Conservation (phyloP, 106 monocot species). For the Vanilla planifolia region DNA sequence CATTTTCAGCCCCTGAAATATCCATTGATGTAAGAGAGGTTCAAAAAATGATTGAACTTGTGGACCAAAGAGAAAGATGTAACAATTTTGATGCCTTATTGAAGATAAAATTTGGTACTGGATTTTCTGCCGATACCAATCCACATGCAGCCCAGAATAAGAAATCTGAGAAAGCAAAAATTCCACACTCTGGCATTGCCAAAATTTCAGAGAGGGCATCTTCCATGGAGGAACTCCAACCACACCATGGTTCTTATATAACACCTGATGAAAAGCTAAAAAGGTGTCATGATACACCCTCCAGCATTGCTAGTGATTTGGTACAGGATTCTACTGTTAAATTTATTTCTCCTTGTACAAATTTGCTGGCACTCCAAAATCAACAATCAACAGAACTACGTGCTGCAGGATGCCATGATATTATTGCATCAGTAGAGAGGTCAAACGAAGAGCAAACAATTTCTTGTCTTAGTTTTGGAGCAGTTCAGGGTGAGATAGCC, state of each 20-base stretch:
- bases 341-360: not conserved
- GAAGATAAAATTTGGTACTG: not conserved
- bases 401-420: not conserved
- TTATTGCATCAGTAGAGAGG: no score
- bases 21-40: slow-evolving; percentile 7
- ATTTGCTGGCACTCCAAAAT: not conserved
- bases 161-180: no score
- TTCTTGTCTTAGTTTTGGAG: no score
- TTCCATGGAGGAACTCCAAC: not conserved
- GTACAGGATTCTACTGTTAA: slow-evolving; percentile 1
- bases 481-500: no score
- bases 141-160: not conserved
- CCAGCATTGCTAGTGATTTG: slow-evolving; percentile 3
- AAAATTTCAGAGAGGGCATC: no score
- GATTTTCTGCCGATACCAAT: not conserved
- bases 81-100: not conserved
- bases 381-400: not conserved
- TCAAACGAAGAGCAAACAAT: no score
- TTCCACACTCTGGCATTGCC: no score
- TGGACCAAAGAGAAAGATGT: not conserved
- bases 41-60: slow-evolving; percentile 1
- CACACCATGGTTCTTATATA: not conserved
- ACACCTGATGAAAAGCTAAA: not conserved
- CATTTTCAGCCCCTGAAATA: not conserved
- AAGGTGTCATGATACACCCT: not conserved